Percentiles rank a stretch among this genome's conserved stretches.
Conservation (phyloP, 495 filamentous ascomycete species). For the Aspergillus wentii region DNA sequence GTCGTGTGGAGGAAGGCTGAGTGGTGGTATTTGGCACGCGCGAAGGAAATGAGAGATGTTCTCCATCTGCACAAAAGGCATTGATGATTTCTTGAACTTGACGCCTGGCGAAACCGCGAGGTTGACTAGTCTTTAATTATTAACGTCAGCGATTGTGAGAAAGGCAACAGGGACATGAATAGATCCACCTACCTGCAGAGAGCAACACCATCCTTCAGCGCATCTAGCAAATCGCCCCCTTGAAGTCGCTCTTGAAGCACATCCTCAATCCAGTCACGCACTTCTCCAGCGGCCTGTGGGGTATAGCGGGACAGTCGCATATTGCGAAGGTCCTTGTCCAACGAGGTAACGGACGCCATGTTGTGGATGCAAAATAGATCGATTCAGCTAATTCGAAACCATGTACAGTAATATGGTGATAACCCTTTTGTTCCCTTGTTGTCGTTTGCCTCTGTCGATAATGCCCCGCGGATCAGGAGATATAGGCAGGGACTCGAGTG, state of each 20-base stretch:
- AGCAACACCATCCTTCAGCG: constrained; percentile 80
- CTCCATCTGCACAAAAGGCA: constrained; percentile 99
- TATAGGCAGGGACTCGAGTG: too few relatives aligned
- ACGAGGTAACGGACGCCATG: constrained; percentile 92
- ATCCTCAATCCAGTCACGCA: constrained; percentile 80
- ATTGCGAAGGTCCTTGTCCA: constrained; percentile 94
- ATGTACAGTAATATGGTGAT: too few relatives aligned
- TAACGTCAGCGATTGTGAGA: background rate
- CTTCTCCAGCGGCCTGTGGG: constrained; percentile 83
- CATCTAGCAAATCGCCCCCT: constrained; percentile 72
- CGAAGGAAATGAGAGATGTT: constrained; percentile 96
- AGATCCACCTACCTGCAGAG: constrained; percentile 73
- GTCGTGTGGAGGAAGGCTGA: constrained; percentile 88
- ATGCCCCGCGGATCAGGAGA: too few relatives aligned
- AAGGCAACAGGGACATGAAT: background rate
- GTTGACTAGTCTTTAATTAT: constrained; percentile 67
- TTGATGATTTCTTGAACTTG: constrained; percentile 72
- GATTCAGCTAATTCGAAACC: too few relatives aligned
- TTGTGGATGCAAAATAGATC: constrained; percentile 4
- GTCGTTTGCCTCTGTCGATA: too few relatives aligned
- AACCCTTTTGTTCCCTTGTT: too few relatives aligned
- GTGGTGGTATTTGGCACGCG: constrained; percentile 75
- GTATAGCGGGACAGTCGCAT: constrained; percentile 93
- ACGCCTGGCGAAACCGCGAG: constrained; percentile 74
- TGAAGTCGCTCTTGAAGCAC: constrained; percentile 69